Evolutionary conservation across 257 asterid species (phyloP).

Genomic region (Jacaranda mimosifolia): DNA sequence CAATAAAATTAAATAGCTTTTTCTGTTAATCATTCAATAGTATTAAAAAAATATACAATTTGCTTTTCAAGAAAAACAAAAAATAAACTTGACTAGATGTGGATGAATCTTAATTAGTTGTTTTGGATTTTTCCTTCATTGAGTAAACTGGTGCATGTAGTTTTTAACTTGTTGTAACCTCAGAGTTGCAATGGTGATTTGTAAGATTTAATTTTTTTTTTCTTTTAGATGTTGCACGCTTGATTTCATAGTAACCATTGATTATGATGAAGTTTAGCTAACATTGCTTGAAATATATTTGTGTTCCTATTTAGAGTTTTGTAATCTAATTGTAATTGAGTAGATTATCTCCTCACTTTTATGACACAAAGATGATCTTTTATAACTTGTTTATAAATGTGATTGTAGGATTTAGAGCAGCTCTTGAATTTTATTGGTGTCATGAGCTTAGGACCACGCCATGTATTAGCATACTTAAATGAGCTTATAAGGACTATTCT

Average conservation of each 20-base stretch:
- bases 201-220: slow-evolving; percentile 6
- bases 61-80: slow-evolving; percentile 7
- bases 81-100: neutral
- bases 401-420: too few species aligned
- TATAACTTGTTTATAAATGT: too few species aligned
- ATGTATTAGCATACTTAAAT: too few species aligned
- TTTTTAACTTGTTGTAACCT: slow-evolving; percentile 24
- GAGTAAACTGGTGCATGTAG: slow-evolving; percentile 19
- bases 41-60: slow-evolving; percentile 3
- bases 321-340: too few species aligned
- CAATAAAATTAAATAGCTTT: too few species aligned
- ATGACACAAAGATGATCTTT: too few species aligned
- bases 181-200: slow-evolving; percentile 14
- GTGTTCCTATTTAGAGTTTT: too few species aligned
- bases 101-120: slow-evolving; percentile 18
- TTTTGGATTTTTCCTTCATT: neutral
- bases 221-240: slow-evolving; percentile 19
- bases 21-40: neutral
- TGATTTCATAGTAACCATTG: slow-evolving; percentile 14
- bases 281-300: slow-evolving; percentile 7
- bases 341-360: too few species aligned
- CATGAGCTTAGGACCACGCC: too few species aligned
- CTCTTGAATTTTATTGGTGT: too few species aligned
- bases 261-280: slow-evolving; percentile 25
- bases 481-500: too few species aligned